Base-by-base conservation (phyloP, 495 filamentous ascomycete genomes). In the Aspergillus olivimuriae region DNA sequence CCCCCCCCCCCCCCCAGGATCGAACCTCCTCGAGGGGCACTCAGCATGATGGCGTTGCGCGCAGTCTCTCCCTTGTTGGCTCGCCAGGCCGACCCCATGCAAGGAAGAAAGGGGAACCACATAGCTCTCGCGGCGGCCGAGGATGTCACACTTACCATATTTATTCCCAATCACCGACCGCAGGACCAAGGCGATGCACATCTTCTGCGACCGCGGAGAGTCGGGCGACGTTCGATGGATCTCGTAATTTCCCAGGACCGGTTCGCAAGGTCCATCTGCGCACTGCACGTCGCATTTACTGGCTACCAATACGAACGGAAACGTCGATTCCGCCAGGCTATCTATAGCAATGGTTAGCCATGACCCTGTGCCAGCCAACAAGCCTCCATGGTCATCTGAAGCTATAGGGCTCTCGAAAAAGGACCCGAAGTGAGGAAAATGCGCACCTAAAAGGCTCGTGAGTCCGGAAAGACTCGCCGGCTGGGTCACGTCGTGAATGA, bases 401-500 rank as follows among this genome's bases (percentile, higher is more conserved):
- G n/a, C n/a, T n/a, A n/a, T n/a, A n/a, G n/a, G n/a, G n/a, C n/a
- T n/a, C n/a, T n/a, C n/a, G n/a, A n/a, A n/a, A n/a, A n/a, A n/a
- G n/a, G n/a, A n/a, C 40, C 8, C 9, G 4, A 21, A 33, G 17
- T 21, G n/a, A 10, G 18, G 3, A 12, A 26, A 35, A 37, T n/a
- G n/a, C 52, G 34, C 46, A 69, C 63, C 56, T 60, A 95, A 70
- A 42, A 84, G 74, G 46, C 80, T 73, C 5, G 82, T 76, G 24
- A 92, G 65, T 28, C 80, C 75, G 22, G 70, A 66, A 46, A 90
- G 76, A 60, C 78, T 89, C 30, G 78, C 76, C 46, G 76, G 70
- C 54, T 86, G 83, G 55, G 80, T 87, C 20, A 89, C 83, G 72
- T 95, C 86, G 70, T 95, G 92, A 38, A 95, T 65, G 41, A 89